phyloP scores from a whole-genome alignment of 2,329 filamentous ascomycete genomes.

The Ophiostoma populinum region DNA sequence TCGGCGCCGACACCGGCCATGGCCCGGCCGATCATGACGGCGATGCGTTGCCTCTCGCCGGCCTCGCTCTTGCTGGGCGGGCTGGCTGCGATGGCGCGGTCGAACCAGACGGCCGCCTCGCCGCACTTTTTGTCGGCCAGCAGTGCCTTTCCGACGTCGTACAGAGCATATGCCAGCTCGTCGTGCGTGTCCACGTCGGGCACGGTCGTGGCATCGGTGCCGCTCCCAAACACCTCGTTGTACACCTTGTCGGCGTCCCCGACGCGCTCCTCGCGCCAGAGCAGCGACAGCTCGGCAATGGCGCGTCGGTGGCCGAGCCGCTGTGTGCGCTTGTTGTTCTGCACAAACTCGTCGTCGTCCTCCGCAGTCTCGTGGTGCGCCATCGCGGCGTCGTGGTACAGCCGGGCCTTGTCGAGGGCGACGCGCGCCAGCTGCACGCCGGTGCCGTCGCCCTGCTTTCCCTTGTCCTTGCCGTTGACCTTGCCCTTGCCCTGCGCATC shows the following conservation, averaged over 20 bases:
- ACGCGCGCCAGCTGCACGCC: no score
- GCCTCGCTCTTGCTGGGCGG: constrained; percentile 12
- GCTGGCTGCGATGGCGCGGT: constrained; percentile 44
- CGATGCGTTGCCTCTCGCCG: constrained; percentile 21
- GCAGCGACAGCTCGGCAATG: constrained; percentile 48
- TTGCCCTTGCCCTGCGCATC: no score
- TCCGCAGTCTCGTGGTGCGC: constrained; percentile 17
- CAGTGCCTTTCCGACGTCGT: constrained; percentile 51
- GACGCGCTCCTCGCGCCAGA: constrained; percentile 54
- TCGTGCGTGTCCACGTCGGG: constrained; percentile 37
- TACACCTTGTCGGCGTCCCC: constrained; percentile 71
- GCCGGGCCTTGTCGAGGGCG: constrained; percentile 46
- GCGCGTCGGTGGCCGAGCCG: no score
- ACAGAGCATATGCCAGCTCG: constrained; percentile 47
- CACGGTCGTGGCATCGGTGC: constrained; percentile 14
- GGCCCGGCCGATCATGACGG: constrained; percentile 47
- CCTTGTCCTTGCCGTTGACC: constrained; percentile 18
- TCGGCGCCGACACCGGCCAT: constrained; percentile 33
- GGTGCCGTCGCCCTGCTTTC: constrained; percentile 42
- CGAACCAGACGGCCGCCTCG: constrained; percentile 54
- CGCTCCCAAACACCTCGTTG: constrained; percentile 29
- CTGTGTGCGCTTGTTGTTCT: constrained; percentile 47
- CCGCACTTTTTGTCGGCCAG: constrained; percentile 31
- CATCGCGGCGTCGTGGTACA: constrained; percentile 24
- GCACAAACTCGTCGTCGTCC: constrained; percentile 14